Base-by-base conservation (phyloP, 225 moss, liverwort and hornwort species). In the Anthoceros angustus region DNA sequence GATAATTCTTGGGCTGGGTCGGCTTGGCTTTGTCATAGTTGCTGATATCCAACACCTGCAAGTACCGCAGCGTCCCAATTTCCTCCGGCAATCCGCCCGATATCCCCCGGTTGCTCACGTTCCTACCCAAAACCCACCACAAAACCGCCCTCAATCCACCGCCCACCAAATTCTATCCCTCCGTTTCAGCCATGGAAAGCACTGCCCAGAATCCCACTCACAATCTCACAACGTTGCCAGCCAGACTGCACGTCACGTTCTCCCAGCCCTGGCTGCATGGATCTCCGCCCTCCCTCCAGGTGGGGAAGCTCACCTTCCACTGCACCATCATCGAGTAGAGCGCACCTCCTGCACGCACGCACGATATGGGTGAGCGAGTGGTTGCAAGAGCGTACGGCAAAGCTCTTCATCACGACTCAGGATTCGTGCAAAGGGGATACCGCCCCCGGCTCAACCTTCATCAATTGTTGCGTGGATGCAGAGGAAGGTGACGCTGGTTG, bases 181-280 rank as follows among this genome's bases (percentile, higher is more conserved):
- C 45, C 12, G 2, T 2, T 11, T 2, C 11, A 46, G 16, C 16
- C 16, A 11, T 5, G 11, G 45, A 46, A 46, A 11, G 2, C 11
- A 46, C 45, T 11, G 5, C 11, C 16, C 16, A 16, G 2, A 46
- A 16, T 46, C 12, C 45, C 45, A 11, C 45, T 42, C 67, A 72
- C 72, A 72, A 62, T 38, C 5, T 2, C 12, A 62, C 67, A 25
- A 72, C 72, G 16, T 14, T 42, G 25, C 72, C 67, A 24, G 39
- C 41, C 12, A 6, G 11, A 46, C 16, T 42, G 43, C 72, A 72
- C 40, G 5, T 18, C 4, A 72, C 61, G 25, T 42, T 4, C 14
- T 72, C 66, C 72, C 72, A 72, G 26, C 62, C 62, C 45, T 46
- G 45, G 8, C 7, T 25, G 26, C 72, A 72, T 10, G 72, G 72